Percentiles rank a stretch among this genome's conserved stretches.
Evolutionary conservation across 352 stramenopile genomes (phyloP).

Genomic region (Phytophthora citricola): DNA sequence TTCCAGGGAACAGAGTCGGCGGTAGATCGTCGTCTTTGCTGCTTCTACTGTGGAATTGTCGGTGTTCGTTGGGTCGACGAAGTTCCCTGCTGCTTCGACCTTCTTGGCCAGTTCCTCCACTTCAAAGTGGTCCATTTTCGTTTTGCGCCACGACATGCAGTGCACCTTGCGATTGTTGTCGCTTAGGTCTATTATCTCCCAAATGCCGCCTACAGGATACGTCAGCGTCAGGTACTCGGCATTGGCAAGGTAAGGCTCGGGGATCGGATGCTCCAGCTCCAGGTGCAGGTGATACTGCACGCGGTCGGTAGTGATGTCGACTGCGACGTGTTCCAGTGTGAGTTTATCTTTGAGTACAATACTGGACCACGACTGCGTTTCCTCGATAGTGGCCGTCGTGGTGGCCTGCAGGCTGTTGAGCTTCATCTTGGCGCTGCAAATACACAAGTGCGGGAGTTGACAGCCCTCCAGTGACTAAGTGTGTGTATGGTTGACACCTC

Average conservation of each 20-base stretch:
- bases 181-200: constrained; percentile 49
- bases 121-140: constrained; percentile 47
- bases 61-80: constrained; percentile 3
- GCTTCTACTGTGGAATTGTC: constrained; percentile 17
- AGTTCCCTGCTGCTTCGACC: constrained; percentile 20
- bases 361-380: constrained; percentile 57
- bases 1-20: constrained; percentile 59
- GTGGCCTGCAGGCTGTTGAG: constrained; percentile 22
- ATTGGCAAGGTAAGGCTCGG: constrained; percentile 37
- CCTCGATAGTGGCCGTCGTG: constrained; percentile 22
- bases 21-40: constrained; percentile 20
- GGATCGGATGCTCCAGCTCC: constrained; percentile 49
- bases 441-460: constrained; percentile 18
- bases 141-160: constrained; percentile 60
- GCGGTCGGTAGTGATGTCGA: constrained; percentile 55
- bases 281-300: constrained; percentile 56
- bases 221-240: constrained; percentile 53
- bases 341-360: constrained; percentile 48
- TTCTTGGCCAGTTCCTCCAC: constrained; percentile 49
- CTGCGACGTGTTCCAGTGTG: constrained; percentile 50
- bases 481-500: constrained; percentile 21
- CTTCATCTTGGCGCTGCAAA: constrained; percentile 19
- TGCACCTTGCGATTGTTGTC: constrained; percentile 38
- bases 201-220: constrained; percentile 59
- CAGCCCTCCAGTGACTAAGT: constrained; percentile 12